Conservation (phyloP, 805 yeast species). For the Candida orba region DNA sequence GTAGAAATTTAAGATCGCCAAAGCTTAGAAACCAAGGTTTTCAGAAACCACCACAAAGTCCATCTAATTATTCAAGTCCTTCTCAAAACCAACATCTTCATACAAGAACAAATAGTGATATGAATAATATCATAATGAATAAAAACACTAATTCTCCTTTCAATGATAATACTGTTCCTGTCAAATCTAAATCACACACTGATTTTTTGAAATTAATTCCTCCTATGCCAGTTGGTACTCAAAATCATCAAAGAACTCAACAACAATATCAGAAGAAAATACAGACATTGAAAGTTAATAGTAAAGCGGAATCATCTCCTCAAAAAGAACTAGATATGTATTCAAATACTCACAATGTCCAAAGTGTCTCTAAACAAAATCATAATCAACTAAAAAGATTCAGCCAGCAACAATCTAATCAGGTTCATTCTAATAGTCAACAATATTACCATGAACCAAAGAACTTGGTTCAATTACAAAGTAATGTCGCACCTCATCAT, state of each 20-base stretch:
- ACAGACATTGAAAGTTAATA: neutral
- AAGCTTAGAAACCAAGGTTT: neutral
- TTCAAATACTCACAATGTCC: neutral
- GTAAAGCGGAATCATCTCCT: neutral
- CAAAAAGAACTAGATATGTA: neutral
- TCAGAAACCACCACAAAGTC: neutral
- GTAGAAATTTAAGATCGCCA: neutral
- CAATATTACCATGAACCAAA: neutral
- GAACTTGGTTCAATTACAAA: neutral
- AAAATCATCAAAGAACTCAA: neutral
- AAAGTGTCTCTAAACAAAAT: neutral
- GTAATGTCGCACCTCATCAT: neutral
- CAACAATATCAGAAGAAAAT: neutral
- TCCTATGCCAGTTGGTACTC: constrained; percentile 19
- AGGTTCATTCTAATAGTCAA: neutral
- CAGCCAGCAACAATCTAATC: neutral
- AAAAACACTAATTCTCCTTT: neutral
- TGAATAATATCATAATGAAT: too few relatives aligned
- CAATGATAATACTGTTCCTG: neutral
- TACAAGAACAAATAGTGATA: constrained; percentile 3
- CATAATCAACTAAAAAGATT: neutral
- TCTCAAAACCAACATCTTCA: neutral
- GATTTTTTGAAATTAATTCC: constrained; percentile 24
- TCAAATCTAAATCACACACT: constrained; percentile 5
- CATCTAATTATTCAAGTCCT: neutral